These are phyloP conservation scores for Ramaria sp. DNA, from an alignment of 768 basidiomycete species.

Conservation along the genomic window DNA sequence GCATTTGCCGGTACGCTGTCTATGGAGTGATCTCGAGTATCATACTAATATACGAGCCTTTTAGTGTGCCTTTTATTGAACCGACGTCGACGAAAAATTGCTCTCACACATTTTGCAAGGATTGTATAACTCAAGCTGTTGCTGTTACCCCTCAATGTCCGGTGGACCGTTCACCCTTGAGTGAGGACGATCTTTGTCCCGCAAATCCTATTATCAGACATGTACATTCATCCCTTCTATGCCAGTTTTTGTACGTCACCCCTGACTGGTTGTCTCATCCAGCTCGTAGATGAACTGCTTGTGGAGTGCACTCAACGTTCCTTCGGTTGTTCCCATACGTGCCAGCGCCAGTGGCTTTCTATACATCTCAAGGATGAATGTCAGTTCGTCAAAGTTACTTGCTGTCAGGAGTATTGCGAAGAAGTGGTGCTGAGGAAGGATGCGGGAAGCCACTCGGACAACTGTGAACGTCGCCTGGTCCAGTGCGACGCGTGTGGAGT, in stretches of 20 bases:
- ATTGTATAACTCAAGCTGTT: conserved; percentile 67
- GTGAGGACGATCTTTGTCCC: conserved; percentile 43
- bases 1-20: conserved; percentile 53
- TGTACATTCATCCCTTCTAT: conserved; percentile 29
- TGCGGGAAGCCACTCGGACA: conserved; percentile 29
- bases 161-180: conserved; percentile 66
- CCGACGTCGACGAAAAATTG: conserved; percentile 69
- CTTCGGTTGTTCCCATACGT: conserved; percentile 51
- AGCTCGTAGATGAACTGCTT: conserved; percentile 77
- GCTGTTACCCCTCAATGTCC: conserved; percentile 65
- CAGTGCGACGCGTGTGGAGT: conserved; percentile 31
- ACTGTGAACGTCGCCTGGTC: conserved; percentile 26
- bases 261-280: conserved; percentile 9
- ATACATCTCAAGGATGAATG: conserved; percentile 56
- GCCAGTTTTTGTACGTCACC: neutral
- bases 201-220: conserved; percentile 72
- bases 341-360: conserved; percentile 56
- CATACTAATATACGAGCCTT: conserved; percentile 7
- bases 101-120: conserved; percentile 78
- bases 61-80: conserved; percentile 61
- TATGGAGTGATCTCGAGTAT: conserved; percentile 6
- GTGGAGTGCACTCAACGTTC: conserved; percentile 58
- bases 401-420: conserved; percentile 37
- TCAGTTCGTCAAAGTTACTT: conserved; percentile 41
- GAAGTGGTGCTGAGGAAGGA: conserved; percentile 36